These are phyloP conservation scores for Saitozyma podzolica DNA, from an alignment of 768 basidiomycete genomes.

Conservation along the genomic window DNA sequence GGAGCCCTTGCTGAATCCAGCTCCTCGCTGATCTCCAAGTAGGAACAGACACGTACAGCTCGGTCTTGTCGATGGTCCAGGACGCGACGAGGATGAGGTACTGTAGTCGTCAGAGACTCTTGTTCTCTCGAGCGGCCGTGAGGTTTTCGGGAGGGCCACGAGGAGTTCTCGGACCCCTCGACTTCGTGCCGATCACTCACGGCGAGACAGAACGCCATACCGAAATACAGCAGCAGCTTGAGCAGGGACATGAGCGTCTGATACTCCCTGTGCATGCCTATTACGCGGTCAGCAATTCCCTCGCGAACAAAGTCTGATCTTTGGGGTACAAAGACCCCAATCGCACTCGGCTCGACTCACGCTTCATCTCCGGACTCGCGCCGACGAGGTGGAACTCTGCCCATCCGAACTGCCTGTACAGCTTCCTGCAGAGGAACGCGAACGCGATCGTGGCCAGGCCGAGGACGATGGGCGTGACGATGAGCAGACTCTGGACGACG, in stretches of 20 bases:
- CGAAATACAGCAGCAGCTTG: constrained; percentile 40
- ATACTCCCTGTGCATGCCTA: constrained; percentile 37
- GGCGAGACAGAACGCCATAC: constrained; percentile 35
- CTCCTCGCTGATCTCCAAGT: too few relatives aligned
- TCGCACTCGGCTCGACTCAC: too few relatives aligned
- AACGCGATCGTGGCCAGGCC: constrained; percentile 29
- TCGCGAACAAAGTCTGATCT: too few relatives aligned
- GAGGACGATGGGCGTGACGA: constrained; percentile 38
- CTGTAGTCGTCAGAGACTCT: constrained; percentile 11
- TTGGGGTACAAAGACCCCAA: too few relatives aligned
- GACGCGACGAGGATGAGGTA: constrained; percentile 34
- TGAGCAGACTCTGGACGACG: constrained; percentile 27
- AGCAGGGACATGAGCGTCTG: constrained; percentile 36
- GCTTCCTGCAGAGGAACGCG: constrained; percentile 14
- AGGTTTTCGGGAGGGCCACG: too few relatives aligned
- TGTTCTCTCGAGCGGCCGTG: too few relatives aligned
- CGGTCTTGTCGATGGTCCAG: constrained; percentile 21
- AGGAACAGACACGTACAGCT: constrained; percentile 18
- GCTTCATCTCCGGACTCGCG: constrained; percentile 31
- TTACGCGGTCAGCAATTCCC: neutral
- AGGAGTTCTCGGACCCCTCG: neutral
- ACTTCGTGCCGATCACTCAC: constrained; percentile 18
- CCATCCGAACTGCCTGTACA: constrained; percentile 37
- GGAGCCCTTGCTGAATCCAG: too few relatives aligned
- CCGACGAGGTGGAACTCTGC: constrained; percentile 41